Percentiles rank a stretch among this genome's conserved stretches.
These are phyloP conservation scores for Sparassis latifolia DNA, from an alignment of 1,284 basidiomycete genomes.

Conservation along the genomic window DNA sequence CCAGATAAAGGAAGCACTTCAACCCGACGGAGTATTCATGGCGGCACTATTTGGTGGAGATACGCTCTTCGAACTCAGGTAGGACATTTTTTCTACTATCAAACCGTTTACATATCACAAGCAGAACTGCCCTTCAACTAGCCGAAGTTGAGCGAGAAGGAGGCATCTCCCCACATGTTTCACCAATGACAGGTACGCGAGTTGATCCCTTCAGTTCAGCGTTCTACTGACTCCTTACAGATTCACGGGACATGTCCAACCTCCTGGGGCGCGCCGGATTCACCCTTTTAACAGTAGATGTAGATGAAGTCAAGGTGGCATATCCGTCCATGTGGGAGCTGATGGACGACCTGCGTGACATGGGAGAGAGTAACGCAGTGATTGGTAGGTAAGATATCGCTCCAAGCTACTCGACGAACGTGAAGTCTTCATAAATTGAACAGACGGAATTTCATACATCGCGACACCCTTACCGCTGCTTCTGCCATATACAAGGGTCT, in stretches of 20 bases:
- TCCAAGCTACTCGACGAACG: too few relatives aligned
- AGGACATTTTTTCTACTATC: conserved; percentile 1
- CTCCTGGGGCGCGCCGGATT: conserved; percentile 91
- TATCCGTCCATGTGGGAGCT: conserved; percentile 98
- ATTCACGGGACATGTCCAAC: conserved; percentile 87
- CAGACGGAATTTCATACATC: conserved; percentile 65
- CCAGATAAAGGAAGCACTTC: conserved; percentile 82
- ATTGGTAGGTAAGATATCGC: conserved; percentile 55
- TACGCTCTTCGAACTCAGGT: conserved; percentile 92
- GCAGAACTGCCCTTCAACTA: conserved; percentile 79
- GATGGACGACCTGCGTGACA: conserved; percentile 86
- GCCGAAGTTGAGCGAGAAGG: conserved; percentile 94
- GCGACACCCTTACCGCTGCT: conserved; percentile 88
- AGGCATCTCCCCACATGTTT: conserved; percentile 91
- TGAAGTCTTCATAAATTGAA: neutral
- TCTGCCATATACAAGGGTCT: conserved; percentile 90
- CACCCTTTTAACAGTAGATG: conserved; percentile 90
- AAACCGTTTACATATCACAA: neutral
- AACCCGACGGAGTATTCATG: conserved; percentile 92
- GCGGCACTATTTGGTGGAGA: conserved; percentile 95
- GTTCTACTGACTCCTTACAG: conserved; percentile 33
- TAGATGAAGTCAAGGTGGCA: conserved; percentile 86
- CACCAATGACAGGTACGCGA: conserved; percentile 89
- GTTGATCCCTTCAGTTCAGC: neutral
- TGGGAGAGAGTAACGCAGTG: conserved; percentile 96